These are phyloP conservation scores for Phytophthora multivora DNA, from an alignment of 352 stramenopile genomes.

Conservation along the genomic window DNA sequence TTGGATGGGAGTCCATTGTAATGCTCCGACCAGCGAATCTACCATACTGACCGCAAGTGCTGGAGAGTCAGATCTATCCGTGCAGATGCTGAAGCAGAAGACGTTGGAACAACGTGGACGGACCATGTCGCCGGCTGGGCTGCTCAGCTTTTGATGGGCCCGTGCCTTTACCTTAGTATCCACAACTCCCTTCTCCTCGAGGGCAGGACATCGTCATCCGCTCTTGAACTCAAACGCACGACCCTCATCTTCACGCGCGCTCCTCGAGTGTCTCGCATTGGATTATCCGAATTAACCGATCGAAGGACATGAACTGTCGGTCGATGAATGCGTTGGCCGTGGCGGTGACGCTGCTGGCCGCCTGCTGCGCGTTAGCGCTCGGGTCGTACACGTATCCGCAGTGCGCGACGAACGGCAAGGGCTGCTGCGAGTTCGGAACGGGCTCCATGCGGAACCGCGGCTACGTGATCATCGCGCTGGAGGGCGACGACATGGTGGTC, in stretches of 20 bases:
- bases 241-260: slow-evolving; percentile 8
- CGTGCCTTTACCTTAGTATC: slow-evolving; percentile 19
- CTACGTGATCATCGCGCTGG: slow-evolving; percentile 55
- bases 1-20: slow-evolving; percentile 8
- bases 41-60: slow-evolving; percentile 15
- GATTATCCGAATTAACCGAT: no score
- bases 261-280: not conserved
- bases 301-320: slow-evolving; percentile 26
- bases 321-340: slow-evolving; percentile 27
- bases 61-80: slow-evolving; percentile 21
- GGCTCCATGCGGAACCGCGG: slow-evolving; percentile 64
- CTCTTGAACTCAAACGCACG: slow-evolving; percentile 25
- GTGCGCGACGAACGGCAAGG: slow-evolving; percentile 44
- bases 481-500: slow-evolving; percentile 59
- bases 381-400: slow-evolving; percentile 55
- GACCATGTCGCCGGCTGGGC: slow-evolving; percentile 14
- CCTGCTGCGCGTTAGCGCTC: slow-evolving; percentile 29
- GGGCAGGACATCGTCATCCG: slow-evolving; percentile 20
- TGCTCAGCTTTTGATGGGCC: slow-evolving; percentile 3
- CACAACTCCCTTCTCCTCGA: not conserved
- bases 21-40: slow-evolving; percentile 20
- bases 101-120: slow-evolving; percentile 13
- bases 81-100: slow-evolving; percentile 22
- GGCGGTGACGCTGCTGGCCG: slow-evolving; percentile 29
- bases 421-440: slow-evolving; percentile 62